Evolutionary conservation across 2,329 filamentous ascomycete genomes (phyloP), one percentile per base, ranked within the genome.

Genomic region (Dothistroma septosporum): DNA sequence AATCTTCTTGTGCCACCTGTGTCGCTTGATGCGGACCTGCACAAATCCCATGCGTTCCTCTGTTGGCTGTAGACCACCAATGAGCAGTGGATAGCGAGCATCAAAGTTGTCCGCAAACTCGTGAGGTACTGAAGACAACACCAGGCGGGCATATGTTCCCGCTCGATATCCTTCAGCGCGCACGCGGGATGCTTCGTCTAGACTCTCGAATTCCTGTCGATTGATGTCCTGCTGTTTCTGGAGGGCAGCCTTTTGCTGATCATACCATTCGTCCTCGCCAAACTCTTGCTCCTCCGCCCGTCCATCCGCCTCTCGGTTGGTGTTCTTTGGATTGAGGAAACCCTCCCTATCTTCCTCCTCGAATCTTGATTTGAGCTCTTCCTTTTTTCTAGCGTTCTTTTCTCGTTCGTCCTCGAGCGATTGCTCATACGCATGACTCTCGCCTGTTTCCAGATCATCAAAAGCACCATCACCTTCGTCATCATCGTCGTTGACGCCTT

Each of bases 1-100:
- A 68, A 97, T 97, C 81, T 94, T 96, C 84, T 97, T 97, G 80
- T 99, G 94, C 95, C 95, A 99, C 67, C 94, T 84, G 76, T 99
- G 94, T 57, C 92, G 85, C 83, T 99, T 99, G 80, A 99, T 96
- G 55, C 95, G 87, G 60, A 97, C 88, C 76, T 99, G 94, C 9
- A 97, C 88, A 73, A 90, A 97, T 9, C 94, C 95, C 74, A 96
- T 97, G 55, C 95, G 87, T 75, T 97, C 92, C 76, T 99, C 94
- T 0, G 93, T 97, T 8, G 94, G 85, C 11, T 91, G 89, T 44
- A 99, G 82, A n/a, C 94, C 95, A 55, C 94, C 94, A 33, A 97
- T 83, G 55, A 99, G 85, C 61, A 99, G 82, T 19, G 94, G 94
- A 73, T 87, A 89, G 55, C 87, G 86, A 14, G 92, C 84, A 71